Evolutionary conservation across 768 basidiomycete species (phyloP).

Genomic region (Sporobolomyces pararoseus): DNA sequence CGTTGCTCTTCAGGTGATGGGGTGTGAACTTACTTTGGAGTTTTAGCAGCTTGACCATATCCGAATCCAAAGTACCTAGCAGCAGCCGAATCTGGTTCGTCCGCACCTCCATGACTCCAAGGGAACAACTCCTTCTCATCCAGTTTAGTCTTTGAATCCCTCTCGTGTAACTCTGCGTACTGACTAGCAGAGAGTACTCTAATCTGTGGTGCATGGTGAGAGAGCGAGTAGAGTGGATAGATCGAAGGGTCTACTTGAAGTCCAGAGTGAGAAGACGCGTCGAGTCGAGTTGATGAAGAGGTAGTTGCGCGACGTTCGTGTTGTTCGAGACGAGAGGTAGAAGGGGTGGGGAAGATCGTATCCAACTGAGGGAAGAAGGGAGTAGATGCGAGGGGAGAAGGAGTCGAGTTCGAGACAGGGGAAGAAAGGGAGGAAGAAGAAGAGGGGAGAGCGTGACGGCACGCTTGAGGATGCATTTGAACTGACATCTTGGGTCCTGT

Average conservation of each 20-base stretch:
- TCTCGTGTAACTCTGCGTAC: constrained; percentile 63
- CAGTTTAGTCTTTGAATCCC: constrained; percentile 65
- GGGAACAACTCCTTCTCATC: constrained; percentile 81
- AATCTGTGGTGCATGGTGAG: constrained; percentile 48
- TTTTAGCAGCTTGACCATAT: constrained; percentile 41
- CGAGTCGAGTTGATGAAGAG: neutral
- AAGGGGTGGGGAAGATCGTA: constrained; percentile 5
- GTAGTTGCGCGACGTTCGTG: neutral
- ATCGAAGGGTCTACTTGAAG: neutral
- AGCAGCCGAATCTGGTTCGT: constrained; percentile 72
- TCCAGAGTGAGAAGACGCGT: neutral
- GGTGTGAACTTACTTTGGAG: constrained; percentile 31
- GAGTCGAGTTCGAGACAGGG: too few relatives aligned
- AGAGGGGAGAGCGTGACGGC: constrained; percentile 8
- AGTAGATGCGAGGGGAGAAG: constrained; percentile 25
- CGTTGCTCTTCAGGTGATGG: too few relatives aligned
- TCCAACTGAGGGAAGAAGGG: constrained; percentile 34
- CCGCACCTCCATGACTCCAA: constrained; percentile 74
- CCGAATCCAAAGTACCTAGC: constrained; percentile 66
- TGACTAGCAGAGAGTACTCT: constrained; percentile 53
- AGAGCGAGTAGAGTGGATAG: constrained; percentile 31
- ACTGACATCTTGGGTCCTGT: constrained; percentile 1
- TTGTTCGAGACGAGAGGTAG: neutral
- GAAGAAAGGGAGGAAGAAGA: constrained; percentile 2
- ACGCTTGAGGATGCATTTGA: constrained; percentile 25